Evolutionary conservation across 2,329 filamentous ascomycete species (phyloP).

Genomic region (Rhynchosporium secalis): DNA sequence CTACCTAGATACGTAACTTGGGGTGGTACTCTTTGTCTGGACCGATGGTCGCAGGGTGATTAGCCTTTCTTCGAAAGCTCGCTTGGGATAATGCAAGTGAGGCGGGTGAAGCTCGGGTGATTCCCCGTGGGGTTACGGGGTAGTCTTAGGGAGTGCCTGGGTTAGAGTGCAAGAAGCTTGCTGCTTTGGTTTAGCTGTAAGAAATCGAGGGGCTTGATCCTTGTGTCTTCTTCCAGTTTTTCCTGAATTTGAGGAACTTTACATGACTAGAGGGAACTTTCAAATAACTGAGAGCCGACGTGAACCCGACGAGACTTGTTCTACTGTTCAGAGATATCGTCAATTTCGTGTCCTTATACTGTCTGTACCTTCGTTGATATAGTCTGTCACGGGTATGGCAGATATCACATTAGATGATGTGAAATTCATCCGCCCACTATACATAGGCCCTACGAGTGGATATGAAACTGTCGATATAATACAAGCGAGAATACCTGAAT

Average conservation of each 20-base stretch:
- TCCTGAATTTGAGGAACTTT: not conserved
- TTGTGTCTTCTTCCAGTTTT: not conserved
- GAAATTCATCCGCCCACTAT: not conserved
- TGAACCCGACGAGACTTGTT: not conserved
- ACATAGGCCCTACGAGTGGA: too few relatives aligned
- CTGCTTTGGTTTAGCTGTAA: not conserved
- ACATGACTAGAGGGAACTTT: too few relatives aligned
- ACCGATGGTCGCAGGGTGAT: not conserved
- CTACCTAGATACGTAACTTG: conserved; percentile 4
- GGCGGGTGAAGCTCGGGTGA: conserved; percentile 1
- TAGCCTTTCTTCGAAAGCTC: not conserved
- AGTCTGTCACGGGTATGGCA: not conserved
- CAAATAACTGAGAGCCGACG: too few relatives aligned
- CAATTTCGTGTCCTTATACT: not conserved
- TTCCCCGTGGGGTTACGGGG: not conserved
- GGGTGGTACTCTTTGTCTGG: not conserved
- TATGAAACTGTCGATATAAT: too few relatives aligned
- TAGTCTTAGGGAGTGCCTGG: not conserved
- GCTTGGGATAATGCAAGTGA: not conserved
- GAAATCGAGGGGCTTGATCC: not conserved
- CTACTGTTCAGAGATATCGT: not conserved
- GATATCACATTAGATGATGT: not conserved
- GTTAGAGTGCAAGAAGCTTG: conserved; percentile 4
- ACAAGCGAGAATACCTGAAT: too few relatives aligned
- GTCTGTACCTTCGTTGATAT: not conserved